These are phyloP conservation scores for Adansonia grandidieri DNA, from an alignment of 441 rosid species.

Conservation along the genomic window DNA sequence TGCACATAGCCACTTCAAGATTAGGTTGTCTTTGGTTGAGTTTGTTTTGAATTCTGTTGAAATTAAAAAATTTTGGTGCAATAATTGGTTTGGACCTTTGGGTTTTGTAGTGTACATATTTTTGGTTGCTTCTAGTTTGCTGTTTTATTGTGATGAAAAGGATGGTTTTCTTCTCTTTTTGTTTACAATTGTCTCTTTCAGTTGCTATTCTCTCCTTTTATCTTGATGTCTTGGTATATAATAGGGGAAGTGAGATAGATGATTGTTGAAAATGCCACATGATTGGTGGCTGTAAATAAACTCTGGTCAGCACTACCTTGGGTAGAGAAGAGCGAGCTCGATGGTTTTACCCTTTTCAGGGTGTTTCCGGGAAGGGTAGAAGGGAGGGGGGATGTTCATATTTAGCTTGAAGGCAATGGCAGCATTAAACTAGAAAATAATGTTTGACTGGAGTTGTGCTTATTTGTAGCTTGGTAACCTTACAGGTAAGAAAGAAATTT, in stretches of 20 bases:
- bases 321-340: slow-evolving; percentile 3
- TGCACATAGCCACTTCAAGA: not conserved
- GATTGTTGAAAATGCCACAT: slow-evolving; percentile 8
- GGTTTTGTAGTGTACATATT: slow-evolving; percentile 6
- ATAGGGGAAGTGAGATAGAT: not conserved
- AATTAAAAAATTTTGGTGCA: not conserved
- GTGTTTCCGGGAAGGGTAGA: not conserved
- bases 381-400: not conserved
- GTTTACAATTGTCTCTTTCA: not conserved
- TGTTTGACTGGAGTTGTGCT: slow-evolving; percentile 15
- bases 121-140: slow-evolving; percentile 8
- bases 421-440: slow-evolving; percentile 9
- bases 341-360: slow-evolving; percentile 5
- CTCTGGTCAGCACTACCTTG: not conserved
- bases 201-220: not conserved
- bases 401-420: not conserved
- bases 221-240: not conserved
- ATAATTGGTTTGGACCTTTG: slow-evolving; percentile 9
- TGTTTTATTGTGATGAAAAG: not conserved
- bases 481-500: slow-evolving; percentile 72
- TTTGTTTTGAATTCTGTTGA: not conserved
- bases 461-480: slow-evolving; percentile 18
- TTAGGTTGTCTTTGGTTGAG: not conserved
- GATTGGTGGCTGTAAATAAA: not conserved
- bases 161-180: slow-evolving; percentile 5